phyloP scores from a whole-genome alignment of 805 yeast genomes.

The Myxozyma vanderwaltii region DNA sequence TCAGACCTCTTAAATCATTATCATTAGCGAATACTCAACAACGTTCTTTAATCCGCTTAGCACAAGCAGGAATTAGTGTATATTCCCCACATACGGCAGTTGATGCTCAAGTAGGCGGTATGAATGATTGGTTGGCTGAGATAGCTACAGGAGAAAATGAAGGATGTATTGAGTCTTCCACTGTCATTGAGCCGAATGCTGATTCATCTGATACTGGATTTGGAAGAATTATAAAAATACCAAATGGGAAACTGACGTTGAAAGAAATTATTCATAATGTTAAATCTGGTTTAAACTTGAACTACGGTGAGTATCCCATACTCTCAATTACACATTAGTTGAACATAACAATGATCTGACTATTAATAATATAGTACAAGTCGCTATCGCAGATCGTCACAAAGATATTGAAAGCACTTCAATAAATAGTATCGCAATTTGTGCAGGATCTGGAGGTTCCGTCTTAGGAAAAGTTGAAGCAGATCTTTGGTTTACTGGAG shows the following conservation, averaged over 20 bases:
- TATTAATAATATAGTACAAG: constrained; percentile 58
- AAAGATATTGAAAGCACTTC: constrained; percentile 38
- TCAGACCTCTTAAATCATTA: constrained; percentile 79
- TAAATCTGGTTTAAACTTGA: constrained; percentile 49
- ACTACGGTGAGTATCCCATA: constrained; percentile 37
- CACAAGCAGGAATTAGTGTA: constrained; percentile 79
- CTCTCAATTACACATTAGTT: too few species aligned
- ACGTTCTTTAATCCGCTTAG: constrained; percentile 66
- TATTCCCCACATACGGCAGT: constrained; percentile 96
- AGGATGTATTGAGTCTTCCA: constrained; percentile 32
- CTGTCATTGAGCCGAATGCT: constrained; percentile 75
- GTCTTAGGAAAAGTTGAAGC: constrained; percentile 59
- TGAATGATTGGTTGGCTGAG: constrained; percentile 85
- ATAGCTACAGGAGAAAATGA: constrained; percentile 49
- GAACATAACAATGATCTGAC: not conserved
- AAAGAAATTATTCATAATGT: constrained; percentile 17
- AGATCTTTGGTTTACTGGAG: constrained; percentile 88
- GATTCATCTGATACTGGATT: constrained; percentile 39
- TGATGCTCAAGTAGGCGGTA: constrained; percentile 91
- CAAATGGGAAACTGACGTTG: constrained; percentile 48
- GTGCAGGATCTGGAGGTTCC: constrained; percentile 94
- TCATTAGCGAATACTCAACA: constrained; percentile 79
- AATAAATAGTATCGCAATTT: constrained; percentile 69
- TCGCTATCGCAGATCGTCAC: constrained; percentile 50
- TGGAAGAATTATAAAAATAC: constrained; percentile 51